Base-by-base conservation (phyloP, 2,329 filamentous ascomycete species). In the Aspergillus piperis region DNA sequence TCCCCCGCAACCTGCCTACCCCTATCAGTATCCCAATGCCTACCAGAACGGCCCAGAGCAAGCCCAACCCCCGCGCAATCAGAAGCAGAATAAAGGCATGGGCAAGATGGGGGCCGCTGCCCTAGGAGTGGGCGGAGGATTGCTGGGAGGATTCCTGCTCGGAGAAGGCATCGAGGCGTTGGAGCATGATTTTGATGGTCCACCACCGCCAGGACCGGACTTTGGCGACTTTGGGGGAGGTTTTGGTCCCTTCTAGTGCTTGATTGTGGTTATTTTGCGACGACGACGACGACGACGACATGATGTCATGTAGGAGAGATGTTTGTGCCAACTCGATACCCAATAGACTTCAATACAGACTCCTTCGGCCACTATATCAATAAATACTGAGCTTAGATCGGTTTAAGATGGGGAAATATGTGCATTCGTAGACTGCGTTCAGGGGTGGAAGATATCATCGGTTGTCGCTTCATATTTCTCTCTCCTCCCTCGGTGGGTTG, bases 61-160 rank as follows among this genome's bases (percentile, higher is more conserved):
- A 19, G 39, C 17, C n/a, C 53, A 21, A 27, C 25, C 39, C 1
- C 53, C 41, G 10, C 53, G 10, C 3, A 19, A 32, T 7, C 53
- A 44, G 39, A 55, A 55, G 41, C 25, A 55, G 15, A 44, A 36
- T 19, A 42, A 44, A 7, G 53, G 53, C 25, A 30, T 55, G 41
- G 53, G 53, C 1, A 55, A 44, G 39, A 44, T 42, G n/a, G 53
- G 53, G 2, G 53, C 53, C 2, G 53, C 53, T 5, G 53, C 53
- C 7, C 15, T 55, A 10, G 53, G 53, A 2, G 36, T 55, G 23
- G 53, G 53, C 5, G 53, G 53, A 23, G 53, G 53, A 3, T 30
- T 55, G 39, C 53, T 55, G n/a, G 53, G 53, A 8, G 53, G 53
- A 11, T 36, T 55, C 11, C 25, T 55, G 19, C 53, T 55, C 39